Evolutionary conservation across 2,329 filamentous ascomycete species (phyloP), one percentile per base, ranked within the genome.

Genomic region (Aureobasidium namibiae): DNA sequence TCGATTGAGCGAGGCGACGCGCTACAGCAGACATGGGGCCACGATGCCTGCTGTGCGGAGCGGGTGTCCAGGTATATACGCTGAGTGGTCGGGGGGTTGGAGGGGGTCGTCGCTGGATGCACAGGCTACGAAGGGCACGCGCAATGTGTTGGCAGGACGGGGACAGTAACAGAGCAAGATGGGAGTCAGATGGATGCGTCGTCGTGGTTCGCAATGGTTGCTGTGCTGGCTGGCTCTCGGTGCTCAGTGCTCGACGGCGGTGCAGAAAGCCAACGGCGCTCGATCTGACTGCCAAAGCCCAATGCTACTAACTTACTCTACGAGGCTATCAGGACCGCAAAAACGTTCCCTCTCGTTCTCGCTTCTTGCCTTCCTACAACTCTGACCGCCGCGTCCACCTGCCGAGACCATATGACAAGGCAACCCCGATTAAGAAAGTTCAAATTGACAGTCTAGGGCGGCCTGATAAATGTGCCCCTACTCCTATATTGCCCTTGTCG

Each of bases 1-100:
- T 56, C 29, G 41, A 11, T 42, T 56, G 50, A 33, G 42, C 42
- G 33, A 57, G 54, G 44, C 54, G 54, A 48, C 54, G 54, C 54
- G 54, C 54, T 57, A 57, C 54, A 57, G 54, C 54, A 57, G 54
- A 57, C 54, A 57, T 57, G 42, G 54, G 54, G 54, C 54, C 54
- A 29, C 54, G 42, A 57, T 57, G 54, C 54, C 54, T 57, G 54
- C 54, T 48, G 52, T 57, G 42, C 42, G 41, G 54, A 38, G 42
- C 42, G 31, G 52, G 54, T 46, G 34, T 56, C 52, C 52, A 44
- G 39, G 18, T 33, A 21, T 41, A 42, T 52, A 42, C 50, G 38
- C 26, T 42, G 26, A 21, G 52, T 33, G 52, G 36, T 24, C 36
- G 36, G 9, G n/a, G n/a, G n/a, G n/a, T n/a, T n/a, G 36, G 52